Conservation (phyloP, 192 early-diverging fungal genomes). For the Backusella tuberculispora region DNA sequence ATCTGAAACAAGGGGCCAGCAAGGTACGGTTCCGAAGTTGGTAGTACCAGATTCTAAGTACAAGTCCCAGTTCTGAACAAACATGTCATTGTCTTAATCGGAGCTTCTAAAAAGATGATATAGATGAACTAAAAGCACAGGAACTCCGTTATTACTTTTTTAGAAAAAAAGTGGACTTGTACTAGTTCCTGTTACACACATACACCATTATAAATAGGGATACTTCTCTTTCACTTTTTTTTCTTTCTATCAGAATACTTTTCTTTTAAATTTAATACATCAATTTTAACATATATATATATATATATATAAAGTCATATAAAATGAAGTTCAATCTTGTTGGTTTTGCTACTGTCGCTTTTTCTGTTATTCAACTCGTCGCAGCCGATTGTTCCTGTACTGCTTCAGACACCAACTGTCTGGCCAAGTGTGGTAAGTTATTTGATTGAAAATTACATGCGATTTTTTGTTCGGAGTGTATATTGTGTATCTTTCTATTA, state of each 20-base stretch:
- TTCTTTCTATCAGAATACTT: neutral
- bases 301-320: neutral
- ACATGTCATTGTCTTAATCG: neutral
- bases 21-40: constrained; percentile 1
- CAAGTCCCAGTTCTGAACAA: neutral
- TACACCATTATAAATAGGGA: neutral
- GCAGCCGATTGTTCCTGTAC: constrained; percentile 10
- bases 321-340: constrained; percentile 1
- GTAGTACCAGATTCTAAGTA: constrained; percentile 9
- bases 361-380: neutral
- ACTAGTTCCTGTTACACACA: neutral
- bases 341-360: constrained; percentile 4
- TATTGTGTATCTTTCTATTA: neutral
- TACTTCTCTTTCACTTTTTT: neutral
- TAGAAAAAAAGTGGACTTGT: constrained; percentile 5
- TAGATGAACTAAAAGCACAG: neutral
- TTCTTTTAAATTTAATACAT: no score
- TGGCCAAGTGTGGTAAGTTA: constrained; percentile 21
- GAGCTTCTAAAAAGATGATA: neutral
- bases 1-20: constrained; percentile 1
- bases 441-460: neutral
- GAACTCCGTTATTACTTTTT: neutral
- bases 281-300: neutral
- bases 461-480: neutral
- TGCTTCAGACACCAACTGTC: constrained; percentile 1